Percentiles rank a stretch among this genome's conserved stretches.
Evolutionary conservation across 306 rosid genomes (phyloP).

Genomic region (Fragaria ananassa): DNA sequence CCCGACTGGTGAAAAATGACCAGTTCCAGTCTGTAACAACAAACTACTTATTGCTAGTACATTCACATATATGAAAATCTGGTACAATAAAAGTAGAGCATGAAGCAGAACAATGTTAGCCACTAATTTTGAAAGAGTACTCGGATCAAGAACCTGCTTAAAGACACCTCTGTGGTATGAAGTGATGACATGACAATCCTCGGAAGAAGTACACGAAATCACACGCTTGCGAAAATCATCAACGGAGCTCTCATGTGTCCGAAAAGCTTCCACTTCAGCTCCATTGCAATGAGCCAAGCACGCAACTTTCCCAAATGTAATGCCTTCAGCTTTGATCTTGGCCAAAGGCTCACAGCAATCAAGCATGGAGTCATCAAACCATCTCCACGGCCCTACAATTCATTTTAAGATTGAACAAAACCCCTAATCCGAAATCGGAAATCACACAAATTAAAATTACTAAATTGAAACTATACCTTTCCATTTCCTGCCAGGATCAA

Average conservation of each 20-base stretch:
- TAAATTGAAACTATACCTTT: conserved; percentile 48
- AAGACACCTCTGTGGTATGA: conserved; percentile 64
- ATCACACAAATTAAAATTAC: neutral
- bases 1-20: conserved; percentile 94
- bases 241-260: conserved; percentile 47
- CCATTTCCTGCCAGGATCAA: conserved; percentile 98
- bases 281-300: conserved; percentile 92
- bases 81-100: neutral
- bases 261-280: conserved; percentile 64
- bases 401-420: neutral
- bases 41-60: neutral
- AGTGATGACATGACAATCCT: conserved; percentile 63
- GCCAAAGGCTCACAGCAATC: conserved; percentile 89
- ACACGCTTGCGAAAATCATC: conserved; percentile 59
- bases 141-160: conserved; percentile 40
- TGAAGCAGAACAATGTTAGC: neutral
- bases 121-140: no score
- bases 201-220: conserved; percentile 47
- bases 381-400: conserved; percentile 85
- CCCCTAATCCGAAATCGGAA: neutral
- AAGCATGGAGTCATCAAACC: conserved; percentile 95
- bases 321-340: conserved; percentile 61
- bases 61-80: neutral
- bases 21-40: conserved; percentile 70
- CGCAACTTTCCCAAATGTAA: conserved; percentile 85